phyloP scores from a whole-genome alignment of 345 rosid genomes.

The Euclidium syriacum region DNA sequence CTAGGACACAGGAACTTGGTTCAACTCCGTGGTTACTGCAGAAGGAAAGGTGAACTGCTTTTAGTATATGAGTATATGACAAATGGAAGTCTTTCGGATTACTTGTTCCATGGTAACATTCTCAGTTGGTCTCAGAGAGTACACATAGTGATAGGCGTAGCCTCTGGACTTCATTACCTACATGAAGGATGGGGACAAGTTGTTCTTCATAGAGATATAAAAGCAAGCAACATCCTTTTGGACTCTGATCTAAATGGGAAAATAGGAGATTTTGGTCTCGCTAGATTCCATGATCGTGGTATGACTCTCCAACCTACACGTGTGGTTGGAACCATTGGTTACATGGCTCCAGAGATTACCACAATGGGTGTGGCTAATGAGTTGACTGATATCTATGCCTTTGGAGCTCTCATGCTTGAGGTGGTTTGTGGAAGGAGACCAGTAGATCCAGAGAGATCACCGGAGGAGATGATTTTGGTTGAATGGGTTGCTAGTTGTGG shows the following conservation, averaged over 20 bases:
- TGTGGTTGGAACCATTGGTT: conserved; percentile 22
- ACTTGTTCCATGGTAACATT: conserved; percentile 9
- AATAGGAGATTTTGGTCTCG: conserved; percentile 40
- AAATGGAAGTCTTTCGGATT: conserved; percentile 36
- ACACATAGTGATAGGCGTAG: conserved; percentile 31
- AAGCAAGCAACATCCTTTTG: conserved; percentile 34
- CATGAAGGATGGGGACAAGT: conserved; percentile 39
- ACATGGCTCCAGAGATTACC: conserved; percentile 35
- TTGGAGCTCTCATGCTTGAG: conserved; percentile 34
- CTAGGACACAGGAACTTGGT: conserved; percentile 37
- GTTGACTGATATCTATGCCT: conserved; percentile 29
- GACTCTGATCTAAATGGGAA: conserved; percentile 31
- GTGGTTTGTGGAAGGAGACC: conserved; percentile 39
- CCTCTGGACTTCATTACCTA: conserved; percentile 33
- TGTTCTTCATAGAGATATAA: conserved; percentile 37
- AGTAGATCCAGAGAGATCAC: neutral
- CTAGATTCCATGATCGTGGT: conserved; percentile 24
- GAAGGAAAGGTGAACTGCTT: conserved; percentile 30
- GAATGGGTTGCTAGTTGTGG: neutral
- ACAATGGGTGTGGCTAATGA: conserved; percentile 29
- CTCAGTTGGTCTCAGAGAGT: conserved; percentile 35
- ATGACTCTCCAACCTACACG: neutral
- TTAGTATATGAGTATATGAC: conserved; percentile 39
- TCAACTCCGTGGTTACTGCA: conserved; percentile 33
- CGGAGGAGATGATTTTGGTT: neutral